Percentiles rank a stretch among this genome's conserved stretches.
phyloP scores from a whole-genome alignment of 148 eudicot species.

The Nepenthes gracilis region DNA sequence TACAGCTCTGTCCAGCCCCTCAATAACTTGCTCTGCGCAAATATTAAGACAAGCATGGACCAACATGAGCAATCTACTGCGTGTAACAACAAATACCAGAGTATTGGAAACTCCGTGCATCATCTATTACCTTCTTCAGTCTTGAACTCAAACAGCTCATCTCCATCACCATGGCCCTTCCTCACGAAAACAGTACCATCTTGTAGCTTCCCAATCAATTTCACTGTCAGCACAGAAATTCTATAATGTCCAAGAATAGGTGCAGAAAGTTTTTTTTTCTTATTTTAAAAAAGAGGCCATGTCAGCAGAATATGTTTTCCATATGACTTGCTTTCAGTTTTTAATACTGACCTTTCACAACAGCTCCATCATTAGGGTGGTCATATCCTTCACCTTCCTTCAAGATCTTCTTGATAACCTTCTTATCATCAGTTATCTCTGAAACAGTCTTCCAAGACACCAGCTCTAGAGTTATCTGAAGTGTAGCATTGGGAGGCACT shows the following conservation, averaged over 20 bases:
- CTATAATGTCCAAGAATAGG: background rate
- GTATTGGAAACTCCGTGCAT: background rate
- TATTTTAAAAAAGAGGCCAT: background rate
- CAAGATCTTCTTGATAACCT: conserved; percentile 73
- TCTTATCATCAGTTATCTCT: conserved; percentile 72
- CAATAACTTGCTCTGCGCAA: conserved; percentile 81
- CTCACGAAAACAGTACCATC: conserved; percentile 72
- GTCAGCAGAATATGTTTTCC: background rate
- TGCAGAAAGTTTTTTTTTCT: background rate
- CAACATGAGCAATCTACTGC: background rate
- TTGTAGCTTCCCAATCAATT: conserved; percentile 76
- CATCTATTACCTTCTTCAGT: conserved; percentile 70
- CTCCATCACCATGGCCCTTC: conserved; percentile 66
- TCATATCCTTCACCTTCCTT: conserved; percentile 95
- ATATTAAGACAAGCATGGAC: background rate
- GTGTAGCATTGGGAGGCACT: conserved; percentile 75
- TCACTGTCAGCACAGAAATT: conserved; percentile 38
- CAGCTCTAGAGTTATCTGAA: conserved; percentile 62
- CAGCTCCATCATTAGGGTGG: conserved; percentile 72
- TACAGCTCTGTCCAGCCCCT: conserved; percentile 76
- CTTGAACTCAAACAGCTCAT: conserved; percentile 64
- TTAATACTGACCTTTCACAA: conserved; percentile 54
- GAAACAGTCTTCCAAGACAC: conserved; percentile 83
- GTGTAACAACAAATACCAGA: background rate
- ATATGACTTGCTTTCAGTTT: background rate